Evolutionary conservation across 352 stramenopile species (phyloP).

Genomic region (Globisporangium ultimum): DNA sequence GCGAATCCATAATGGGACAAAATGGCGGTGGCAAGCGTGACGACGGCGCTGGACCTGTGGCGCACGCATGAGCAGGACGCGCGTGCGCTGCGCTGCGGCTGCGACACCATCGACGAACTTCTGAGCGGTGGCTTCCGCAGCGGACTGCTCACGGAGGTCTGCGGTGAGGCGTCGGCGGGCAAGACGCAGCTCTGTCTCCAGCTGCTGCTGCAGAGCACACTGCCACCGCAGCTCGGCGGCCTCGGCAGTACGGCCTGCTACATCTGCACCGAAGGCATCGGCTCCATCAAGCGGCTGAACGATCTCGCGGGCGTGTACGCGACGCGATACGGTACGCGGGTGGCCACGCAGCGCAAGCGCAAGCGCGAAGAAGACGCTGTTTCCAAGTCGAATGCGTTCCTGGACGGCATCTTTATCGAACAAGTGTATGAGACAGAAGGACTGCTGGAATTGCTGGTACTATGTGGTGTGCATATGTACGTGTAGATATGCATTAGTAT

Average conservation of each 20-base stretch:
- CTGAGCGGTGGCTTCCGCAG: slow-evolving; percentile 62
- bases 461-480: neutral
- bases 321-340: slow-evolving; percentile 27
- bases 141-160: slow-evolving; percentile 71
- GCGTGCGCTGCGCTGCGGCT: slow-evolving; percentile 47
- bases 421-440: slow-evolving; percentile 69
- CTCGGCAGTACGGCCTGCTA: slow-evolving; percentile 69
- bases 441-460: slow-evolving; percentile 61
- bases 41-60: slow-evolving; percentile 51
- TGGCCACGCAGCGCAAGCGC: slow-evolving; percentile 44
- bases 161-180: slow-evolving; percentile 64
- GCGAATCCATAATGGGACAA: neutral
- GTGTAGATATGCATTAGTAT: neutral
- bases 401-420: slow-evolving; percentile 79
- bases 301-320: slow-evolving; percentile 58
- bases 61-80: slow-evolving; percentile 20
- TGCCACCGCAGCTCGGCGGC: slow-evolving; percentile 43
- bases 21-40: slow-evolving; percentile 9
- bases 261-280: slow-evolving; percentile 75
- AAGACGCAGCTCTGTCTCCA: slow-evolving; percentile 84
- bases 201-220: slow-evolving; percentile 62
- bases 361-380: slow-evolving; percentile 15
- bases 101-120: slow-evolving; percentile 46
- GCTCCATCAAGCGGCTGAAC: slow-evolving; percentile 66
- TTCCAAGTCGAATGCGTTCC: slow-evolving; percentile 28